These are phyloP conservation scores for Trichoderma sp. DNA, from an alignment of 2,329 filamentous ascomycete species.

Conservation along the genomic window DNA sequence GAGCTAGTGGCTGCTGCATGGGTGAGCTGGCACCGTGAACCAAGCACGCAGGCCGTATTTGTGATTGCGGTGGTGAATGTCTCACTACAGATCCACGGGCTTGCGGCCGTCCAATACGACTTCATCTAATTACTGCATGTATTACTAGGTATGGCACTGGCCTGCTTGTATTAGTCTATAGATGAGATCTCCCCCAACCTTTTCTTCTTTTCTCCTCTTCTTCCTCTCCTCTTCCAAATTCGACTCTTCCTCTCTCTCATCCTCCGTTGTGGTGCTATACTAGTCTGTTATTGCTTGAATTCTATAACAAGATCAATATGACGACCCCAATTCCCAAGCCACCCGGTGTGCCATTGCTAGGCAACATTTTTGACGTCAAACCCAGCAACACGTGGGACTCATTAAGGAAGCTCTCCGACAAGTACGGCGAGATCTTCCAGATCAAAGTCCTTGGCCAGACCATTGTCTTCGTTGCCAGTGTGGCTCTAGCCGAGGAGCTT, in stretches of 20 bases:
- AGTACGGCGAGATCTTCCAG: constrained; percentile 40
- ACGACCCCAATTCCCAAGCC: constrained; percentile 36
- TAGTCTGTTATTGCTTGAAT: not conserved
- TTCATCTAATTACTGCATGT: not conserved
- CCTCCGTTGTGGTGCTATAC: not conserved
- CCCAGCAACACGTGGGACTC: constrained; percentile 38
- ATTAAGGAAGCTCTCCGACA: constrained; percentile 35
- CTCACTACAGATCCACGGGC: constrained; percentile 17
- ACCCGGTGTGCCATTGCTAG: constrained; percentile 35
- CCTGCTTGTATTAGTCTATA: not conserved
- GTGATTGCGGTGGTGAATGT: constrained; percentile 4
- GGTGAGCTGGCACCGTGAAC: constrained; percentile 18
- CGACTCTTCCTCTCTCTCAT: not conserved
- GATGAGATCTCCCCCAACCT: not conserved
- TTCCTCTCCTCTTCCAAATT: not conserved
- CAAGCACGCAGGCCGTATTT: not conserved
- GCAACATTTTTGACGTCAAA: constrained; percentile 37
- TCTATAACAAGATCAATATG: constrained; percentile 30
- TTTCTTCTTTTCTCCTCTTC: not conserved
- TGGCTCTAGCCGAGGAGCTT: constrained; percentile 47
- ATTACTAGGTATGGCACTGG: not conserved
- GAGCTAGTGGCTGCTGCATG: constrained; percentile 20
- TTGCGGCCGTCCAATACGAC: not conserved
- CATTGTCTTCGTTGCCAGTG: constrained; percentile 46
- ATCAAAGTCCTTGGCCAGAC: constrained; percentile 35